Conservation (phyloP, 495 filamentous ascomycete species). For the Thermothielavioides terrestris region DNA sequence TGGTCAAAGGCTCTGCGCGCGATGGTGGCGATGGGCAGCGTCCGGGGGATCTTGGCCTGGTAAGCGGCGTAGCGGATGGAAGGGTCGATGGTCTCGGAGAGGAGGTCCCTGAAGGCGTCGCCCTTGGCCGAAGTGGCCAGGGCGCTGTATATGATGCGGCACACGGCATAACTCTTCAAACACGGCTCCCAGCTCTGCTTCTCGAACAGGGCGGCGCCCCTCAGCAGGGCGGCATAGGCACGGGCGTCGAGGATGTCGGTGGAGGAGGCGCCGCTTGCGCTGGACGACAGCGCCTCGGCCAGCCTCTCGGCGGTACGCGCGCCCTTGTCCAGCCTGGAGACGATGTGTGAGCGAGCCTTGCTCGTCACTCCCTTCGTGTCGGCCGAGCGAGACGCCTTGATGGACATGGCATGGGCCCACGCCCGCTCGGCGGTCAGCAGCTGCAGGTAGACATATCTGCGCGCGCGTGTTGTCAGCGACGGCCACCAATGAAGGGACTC, state of each 20-base stretch:
- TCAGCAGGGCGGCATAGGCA: slow-evolving; percentile 69
- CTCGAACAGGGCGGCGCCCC: slow-evolving; percentile 71
- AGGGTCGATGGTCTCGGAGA: slow-evolving; percentile 80
- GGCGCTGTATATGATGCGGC: slow-evolving; percentile 73
- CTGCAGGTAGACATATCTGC: slow-evolving; percentile 68
- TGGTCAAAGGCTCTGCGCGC: slow-evolving; percentile 65
- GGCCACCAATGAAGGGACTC: too few species aligned
- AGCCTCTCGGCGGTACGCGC: slow-evolving; percentile 60
- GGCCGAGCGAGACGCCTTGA: slow-evolving; percentile 75
- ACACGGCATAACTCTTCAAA: slow-evolving; percentile 62
- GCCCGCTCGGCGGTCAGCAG: slow-evolving; percentile 83
- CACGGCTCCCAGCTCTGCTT: slow-evolving; percentile 79
- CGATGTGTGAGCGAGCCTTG: slow-evolving; percentile 72
- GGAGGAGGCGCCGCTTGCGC: slow-evolving; percentile 52
- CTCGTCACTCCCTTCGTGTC: slow-evolving; percentile 72
- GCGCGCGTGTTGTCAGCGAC: slow-evolving; percentile 6
- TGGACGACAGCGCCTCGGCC: slow-evolving; percentile 50
- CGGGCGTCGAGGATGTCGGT: slow-evolving; percentile 75
- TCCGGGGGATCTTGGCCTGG: slow-evolving; percentile 75
- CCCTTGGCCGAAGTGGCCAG: slow-evolving; percentile 48
- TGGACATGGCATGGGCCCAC: slow-evolving; percentile 93
- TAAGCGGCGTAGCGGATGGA: slow-evolving; percentile 93
- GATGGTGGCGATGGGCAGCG: slow-evolving; percentile 67
- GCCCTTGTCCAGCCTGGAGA: slow-evolving; percentile 77
- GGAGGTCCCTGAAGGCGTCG: slow-evolving; percentile 75